These are phyloP conservation scores for Linnemannia hyalina DNA, from an alignment of 192 early-diverging fungal species.

Conservation along the genomic window DNA sequence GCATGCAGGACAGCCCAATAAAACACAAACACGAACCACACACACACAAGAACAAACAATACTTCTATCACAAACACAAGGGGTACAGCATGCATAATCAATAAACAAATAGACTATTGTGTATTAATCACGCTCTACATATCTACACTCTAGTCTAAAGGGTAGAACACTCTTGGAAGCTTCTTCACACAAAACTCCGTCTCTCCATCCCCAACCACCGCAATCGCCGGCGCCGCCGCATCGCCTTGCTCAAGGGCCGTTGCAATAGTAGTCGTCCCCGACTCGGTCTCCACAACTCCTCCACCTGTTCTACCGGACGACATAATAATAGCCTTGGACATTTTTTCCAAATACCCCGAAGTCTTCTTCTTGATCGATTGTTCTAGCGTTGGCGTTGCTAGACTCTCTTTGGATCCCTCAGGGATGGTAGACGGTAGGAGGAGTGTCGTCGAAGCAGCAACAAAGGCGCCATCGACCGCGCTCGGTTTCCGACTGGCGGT, in stretches of 20 bases:
- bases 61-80: not conserved
- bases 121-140: not conserved
- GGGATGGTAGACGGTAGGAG: constrained; percentile 15
- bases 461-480: not conserved
- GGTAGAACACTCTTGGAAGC: constrained; percentile 49
- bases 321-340: constrained; percentile 39
- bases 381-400: constrained; percentile 8
- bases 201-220: not conserved
- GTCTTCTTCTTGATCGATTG: constrained; percentile 37
- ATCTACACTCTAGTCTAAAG: constrained; percentile 23
- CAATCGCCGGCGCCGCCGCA: not conserved
- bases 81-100: not conserved
- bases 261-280: not conserved
- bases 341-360: constrained; percentile 48
- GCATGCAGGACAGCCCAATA: not conserved
- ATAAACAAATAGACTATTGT: not conserved
- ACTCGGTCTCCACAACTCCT: not conserved
- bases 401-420: constrained; percentile 35
- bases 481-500: not conserved
- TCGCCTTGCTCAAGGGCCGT: not conserved
- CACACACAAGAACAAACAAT: not conserved
- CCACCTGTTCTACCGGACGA: not conserved
- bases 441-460: not conserved
- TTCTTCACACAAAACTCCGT: not conserved
- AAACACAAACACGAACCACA: not conserved